Base-by-base conservation (phyloP, 129 eudicot genomes). In the Centaurea solstitialis region DNA sequence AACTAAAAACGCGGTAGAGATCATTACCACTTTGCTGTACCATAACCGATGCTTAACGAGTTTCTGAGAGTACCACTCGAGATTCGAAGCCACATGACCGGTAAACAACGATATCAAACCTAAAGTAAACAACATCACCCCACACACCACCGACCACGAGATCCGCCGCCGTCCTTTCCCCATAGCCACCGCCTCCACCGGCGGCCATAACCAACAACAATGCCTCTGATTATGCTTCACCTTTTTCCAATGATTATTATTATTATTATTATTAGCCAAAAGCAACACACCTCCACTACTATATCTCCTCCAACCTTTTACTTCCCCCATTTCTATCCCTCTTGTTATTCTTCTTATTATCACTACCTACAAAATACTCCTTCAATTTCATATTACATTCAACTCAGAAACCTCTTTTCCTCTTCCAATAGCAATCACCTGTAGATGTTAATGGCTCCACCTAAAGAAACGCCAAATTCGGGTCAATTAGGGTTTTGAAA, bases 141-240 rank as follows among this genome's bases (percentile, higher is more conserved):
- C 97, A 82, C 98, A 94, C 20, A 94, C 85, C 83, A 82, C 73
- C 43, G 93, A 53, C 96, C 92, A 94, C 33, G 92, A 73, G 73
- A 91, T 69, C 79, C 86, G 86, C 81, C 83, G 73, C 64, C 91
- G 71, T 62, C 86, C 79, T 53, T 53, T 82, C 11, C 82, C 75
- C 53, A 33, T 62, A 12, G 79, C 83, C 68, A 22, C 70, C 80
- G 73, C 75, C 23, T 81, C 80, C 74, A 8, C 74, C 73, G 87
- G 66, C 78, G 80, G 87, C 90, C 93, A 87, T 81, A 77, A 75
- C 88, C 84, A 79, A 33, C 88, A 85, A 77, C 84, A 82, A 33
- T 73, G 76, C 64, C 65, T 57, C 79, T 69, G 78, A 75, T 71
- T 30, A 40, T 78, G 67, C 67, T 83, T 81, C 69, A 72, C 45